These are phyloP conservation scores for Mrakia frigida DNA, from an alignment of 768 basidiomycete species.

Conservation along the genomic window DNA sequence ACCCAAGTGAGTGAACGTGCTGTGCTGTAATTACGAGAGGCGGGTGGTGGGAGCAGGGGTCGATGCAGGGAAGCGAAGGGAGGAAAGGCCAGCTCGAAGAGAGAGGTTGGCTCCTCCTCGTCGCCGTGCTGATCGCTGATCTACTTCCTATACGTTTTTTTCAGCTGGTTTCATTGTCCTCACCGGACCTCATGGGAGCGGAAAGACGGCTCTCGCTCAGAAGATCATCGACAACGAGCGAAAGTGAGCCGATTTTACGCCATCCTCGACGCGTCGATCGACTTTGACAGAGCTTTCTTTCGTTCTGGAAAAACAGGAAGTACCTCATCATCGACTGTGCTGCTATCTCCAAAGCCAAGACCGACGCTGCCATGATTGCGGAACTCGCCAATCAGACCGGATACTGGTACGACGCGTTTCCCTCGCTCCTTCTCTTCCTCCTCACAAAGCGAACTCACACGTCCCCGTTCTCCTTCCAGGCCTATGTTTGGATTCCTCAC, in stretches of 20 bases:
- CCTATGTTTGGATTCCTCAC: slow-evolving; percentile 30
- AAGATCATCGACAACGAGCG: slow-evolving; percentile 51
- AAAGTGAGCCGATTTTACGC: slow-evolving; percentile 34
- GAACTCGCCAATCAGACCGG: slow-evolving; percentile 76
- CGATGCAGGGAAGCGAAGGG: no score
- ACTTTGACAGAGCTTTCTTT: neutral
- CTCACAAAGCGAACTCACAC: neutral
- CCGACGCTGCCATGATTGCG: slow-evolving; percentile 61
- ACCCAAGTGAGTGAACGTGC: slow-evolving; percentile 67
- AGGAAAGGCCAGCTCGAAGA: no score
- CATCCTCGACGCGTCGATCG: neutral
- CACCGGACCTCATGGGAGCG: slow-evolving; percentile 87
- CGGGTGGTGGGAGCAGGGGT: no score
- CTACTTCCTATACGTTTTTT: slow-evolving; percentile 32
- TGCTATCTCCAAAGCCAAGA: slow-evolving; percentile 47
- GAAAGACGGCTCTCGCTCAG: slow-evolving; percentile 80
- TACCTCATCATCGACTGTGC: slow-evolving; percentile 11
- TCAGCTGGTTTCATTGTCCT: slow-evolving; percentile 54
- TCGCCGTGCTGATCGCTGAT: no score
- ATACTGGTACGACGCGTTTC: slow-evolving; percentile 68
- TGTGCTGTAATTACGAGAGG: no score
- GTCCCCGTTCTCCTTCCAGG: neutral
- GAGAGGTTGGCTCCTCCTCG: no score
- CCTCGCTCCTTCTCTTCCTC: slow-evolving; percentile 51
- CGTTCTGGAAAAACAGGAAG: neutral